phyloP scores from a whole-genome alignment of 2,329 filamentous ascomycete genomes.

The Aspergillus ochraceus region DNA sequence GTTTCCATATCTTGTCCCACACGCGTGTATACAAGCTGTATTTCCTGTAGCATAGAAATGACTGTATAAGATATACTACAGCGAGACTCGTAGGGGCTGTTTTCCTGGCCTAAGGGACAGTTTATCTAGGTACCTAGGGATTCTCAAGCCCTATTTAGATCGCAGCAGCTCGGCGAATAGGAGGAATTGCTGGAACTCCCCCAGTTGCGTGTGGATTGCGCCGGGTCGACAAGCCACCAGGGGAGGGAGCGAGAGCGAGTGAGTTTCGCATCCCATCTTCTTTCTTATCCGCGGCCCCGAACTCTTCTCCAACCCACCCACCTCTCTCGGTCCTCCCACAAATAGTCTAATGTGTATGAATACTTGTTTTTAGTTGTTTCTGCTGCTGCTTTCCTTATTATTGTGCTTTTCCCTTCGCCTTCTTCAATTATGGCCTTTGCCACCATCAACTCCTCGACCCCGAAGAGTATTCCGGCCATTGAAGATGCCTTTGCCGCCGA shows the following conservation, averaged over 20 bases:
- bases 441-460: constrained; percentile 30
- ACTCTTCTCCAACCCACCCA: constrained; percentile 1
- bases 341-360: not conserved
- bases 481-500: constrained; percentile 44
- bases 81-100: not conserved
- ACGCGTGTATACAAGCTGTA: constrained; percentile 24
- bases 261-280: constrained; percentile 19
- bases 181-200: not conserved
- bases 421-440: constrained; percentile 38
- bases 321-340: not conserved
- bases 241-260: constrained; percentile 5
- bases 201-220: constrained; percentile 4
- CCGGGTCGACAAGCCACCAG: constrained; percentile 16
- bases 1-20: constrained; percentile 5
- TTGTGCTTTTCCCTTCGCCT: not conserved
- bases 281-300: constrained; percentile 9
- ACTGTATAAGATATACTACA: constrained; percentile 19
- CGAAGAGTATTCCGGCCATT: constrained; percentile 32
- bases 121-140: not conserved
- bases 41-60: constrained; percentile 27
- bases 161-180: not conserved
- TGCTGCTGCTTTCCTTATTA: constrained; percentile 13
- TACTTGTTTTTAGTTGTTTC: not conserved
- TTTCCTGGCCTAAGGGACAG: too few relatives aligned
- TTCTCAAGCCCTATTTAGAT: not conserved